Evolutionary conservation across 148 eudicot species (phyloP).

Genomic region (Rhododendron ovatum): DNA sequence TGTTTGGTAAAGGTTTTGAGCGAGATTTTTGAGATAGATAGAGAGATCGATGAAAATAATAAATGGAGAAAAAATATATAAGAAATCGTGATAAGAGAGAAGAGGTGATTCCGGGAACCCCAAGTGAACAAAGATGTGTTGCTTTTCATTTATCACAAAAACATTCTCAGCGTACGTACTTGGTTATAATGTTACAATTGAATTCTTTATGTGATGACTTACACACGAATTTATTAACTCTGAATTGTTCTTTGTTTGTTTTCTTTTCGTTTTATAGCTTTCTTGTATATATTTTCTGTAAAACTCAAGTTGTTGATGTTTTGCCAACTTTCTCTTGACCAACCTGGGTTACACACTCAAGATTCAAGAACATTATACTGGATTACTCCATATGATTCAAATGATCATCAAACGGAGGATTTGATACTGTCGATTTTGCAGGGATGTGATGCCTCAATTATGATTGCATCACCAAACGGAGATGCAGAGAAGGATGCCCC

Average conservation of each 20-base stretch:
- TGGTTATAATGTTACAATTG: too few species aligned
- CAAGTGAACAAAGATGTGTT: too few species aligned
- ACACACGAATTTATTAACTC: neutral
- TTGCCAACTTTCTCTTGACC: neutral
- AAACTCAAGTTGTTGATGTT: neutral
- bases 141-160: too few species aligned
- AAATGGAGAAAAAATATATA: neutral
- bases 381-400: neutral
- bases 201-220: neutral
- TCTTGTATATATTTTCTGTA: neutral
- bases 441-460: slow-evolving; percentile 87
- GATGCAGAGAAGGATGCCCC: slow-evolving; percentile 74
- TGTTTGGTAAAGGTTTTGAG: too few species aligned
- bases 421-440: slow-evolving; percentile 3
- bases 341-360: neutral
- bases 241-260: neutral
- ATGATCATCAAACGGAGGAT: neutral
- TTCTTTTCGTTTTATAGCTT: neutral
- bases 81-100: too few species aligned
- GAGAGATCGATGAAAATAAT: neutral
- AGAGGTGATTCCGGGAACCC: too few species aligned
- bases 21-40: too few species aligned
- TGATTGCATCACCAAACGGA: slow-evolving; percentile 54
- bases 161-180: too few species aligned
- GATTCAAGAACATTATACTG: neutral